Evolutionary conservation across 2,329 filamentous ascomycete genomes (phyloP).

Genomic region (Colletotrichum spinosum): DNA sequence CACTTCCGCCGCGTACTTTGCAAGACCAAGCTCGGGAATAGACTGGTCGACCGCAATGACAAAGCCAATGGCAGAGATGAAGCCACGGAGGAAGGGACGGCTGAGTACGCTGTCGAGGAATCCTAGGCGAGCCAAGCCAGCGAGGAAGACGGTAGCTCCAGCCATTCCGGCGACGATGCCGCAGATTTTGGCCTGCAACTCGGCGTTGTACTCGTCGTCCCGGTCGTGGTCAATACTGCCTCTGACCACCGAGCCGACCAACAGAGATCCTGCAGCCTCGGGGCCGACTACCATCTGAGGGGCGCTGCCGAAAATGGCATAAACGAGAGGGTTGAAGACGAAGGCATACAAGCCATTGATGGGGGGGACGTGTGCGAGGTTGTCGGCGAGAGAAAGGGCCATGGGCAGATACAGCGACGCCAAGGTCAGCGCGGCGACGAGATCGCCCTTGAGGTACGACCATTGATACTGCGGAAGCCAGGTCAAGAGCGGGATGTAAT

Average conservation of each 20-base stretch:
- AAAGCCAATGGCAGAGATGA: slow-evolving; percentile 96
- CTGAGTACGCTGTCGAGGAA: slow-evolving; percentile 96
- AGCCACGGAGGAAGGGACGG: slow-evolving; percentile 90
- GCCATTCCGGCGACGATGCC: slow-evolving; percentile 90
- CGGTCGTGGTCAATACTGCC: slow-evolving; percentile 77
- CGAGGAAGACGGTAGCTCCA: slow-evolving; percentile 87
- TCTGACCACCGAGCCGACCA: slow-evolving; percentile 89
- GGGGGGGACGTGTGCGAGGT: slow-evolving; percentile 90
- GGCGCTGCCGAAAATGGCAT: slow-evolving; percentile 90
- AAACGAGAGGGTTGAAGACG: slow-evolving; percentile 90
- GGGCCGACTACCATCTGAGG: slow-evolving; percentile 95
- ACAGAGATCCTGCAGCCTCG: slow-evolving; percentile 90
- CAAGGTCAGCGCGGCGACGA: slow-evolving; percentile 91
- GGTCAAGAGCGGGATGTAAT: slow-evolving; percentile 91
- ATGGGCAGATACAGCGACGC: slow-evolving; percentile 99
- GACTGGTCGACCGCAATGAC: slow-evolving; percentile 97
- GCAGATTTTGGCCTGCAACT: slow-evolving; percentile 83
- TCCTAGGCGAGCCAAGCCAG: slow-evolving; percentile 85
- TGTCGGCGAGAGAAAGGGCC: slow-evolving; percentile 91
- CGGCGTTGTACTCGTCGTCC: slow-evolving; percentile 73
- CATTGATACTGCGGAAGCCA: slow-evolving; percentile 91
- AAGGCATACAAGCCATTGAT: slow-evolving; percentile 96
- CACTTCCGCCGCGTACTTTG: slow-evolving; percentile 69
- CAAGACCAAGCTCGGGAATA: slow-evolving; percentile 88
- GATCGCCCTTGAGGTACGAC: slow-evolving; percentile 85